Percentiles rank a stretch among this genome's conserved stretches.
phyloP scores from a whole-genome alignment of 768 basidiomycete genomes.

The Leucogyrophana mollusca region DNA sequence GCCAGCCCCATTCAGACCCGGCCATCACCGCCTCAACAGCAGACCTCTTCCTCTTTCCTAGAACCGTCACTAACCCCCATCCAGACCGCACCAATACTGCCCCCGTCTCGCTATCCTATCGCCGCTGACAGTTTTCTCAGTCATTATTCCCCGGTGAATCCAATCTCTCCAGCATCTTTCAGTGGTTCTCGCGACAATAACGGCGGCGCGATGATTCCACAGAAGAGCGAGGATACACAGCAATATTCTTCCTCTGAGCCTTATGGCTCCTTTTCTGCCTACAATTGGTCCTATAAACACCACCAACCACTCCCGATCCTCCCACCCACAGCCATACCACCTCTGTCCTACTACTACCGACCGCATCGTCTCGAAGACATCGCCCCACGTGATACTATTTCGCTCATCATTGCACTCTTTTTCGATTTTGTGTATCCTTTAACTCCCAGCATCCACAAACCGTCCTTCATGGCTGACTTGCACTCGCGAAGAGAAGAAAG shows the following conservation, averaged over 20 bases:
- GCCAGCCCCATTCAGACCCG: constrained; percentile 49
- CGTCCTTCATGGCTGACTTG: constrained; percentile 90
- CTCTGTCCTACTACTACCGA: constrained; percentile 74
- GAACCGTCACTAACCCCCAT: constrained; percentile 48
- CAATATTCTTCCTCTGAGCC: constrained; percentile 45
- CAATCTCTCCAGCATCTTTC: constrained; percentile 33
- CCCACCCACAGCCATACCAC: constrained; percentile 43
- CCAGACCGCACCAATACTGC: constrained; percentile 39
- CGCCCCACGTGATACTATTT: constrained; percentile 77
- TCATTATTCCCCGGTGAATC: constrained; percentile 44
- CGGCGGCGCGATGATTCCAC: constrained; percentile 30
- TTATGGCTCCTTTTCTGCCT: constrained; percentile 62
- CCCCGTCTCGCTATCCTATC: constrained; percentile 71
- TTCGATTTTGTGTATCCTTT: constrained; percentile 94
- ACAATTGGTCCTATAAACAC: constrained; percentile 73
- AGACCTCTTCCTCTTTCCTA: constrained; percentile 39
- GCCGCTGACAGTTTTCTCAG: constrained; percentile 66
- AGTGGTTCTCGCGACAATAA: constrained; percentile 37
- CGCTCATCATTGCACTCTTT: constrained; percentile 82
- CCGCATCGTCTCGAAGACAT: constrained; percentile 78
- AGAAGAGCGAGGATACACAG: constrained; percentile 45
- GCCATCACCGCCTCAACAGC: constrained; percentile 39
- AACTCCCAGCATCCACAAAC: constrained; percentile 88
- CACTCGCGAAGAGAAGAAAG: constrained; percentile 77
- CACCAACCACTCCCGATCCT: constrained; percentile 48